Evolutionary conservation across 768 basidiomycete species (phyloP).

Genomic region (Naganishia vaughanmartiniae): DNA sequence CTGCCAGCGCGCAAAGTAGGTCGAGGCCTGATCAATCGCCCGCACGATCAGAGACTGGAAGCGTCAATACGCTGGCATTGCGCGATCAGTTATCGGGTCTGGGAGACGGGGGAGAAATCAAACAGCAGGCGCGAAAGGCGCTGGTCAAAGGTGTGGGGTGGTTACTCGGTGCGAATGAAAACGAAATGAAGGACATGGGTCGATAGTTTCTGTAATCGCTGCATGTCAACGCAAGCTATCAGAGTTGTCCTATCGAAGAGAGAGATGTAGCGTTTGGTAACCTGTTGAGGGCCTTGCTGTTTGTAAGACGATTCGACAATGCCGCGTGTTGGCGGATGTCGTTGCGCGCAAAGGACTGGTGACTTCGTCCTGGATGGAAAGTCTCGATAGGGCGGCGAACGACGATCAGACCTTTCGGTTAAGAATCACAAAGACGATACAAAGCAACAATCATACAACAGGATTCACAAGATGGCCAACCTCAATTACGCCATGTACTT

Average conservation of each 20-base stretch:
- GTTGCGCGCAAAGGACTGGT: too few species aligned
- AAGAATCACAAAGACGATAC: neutral
- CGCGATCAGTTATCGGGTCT: slow-evolving; percentile 33
- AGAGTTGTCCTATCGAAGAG: neutral
- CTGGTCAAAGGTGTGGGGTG: slow-evolving; percentile 91
- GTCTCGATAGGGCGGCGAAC: too few species aligned
- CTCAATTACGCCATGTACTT: slow-evolving; percentile 69
- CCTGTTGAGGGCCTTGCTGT: too few species aligned
- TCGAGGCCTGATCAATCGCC: slow-evolving; percentile 46
- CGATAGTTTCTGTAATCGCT: neutral
- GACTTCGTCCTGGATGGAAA: too few species aligned
- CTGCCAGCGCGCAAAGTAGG: slow-evolving; percentile 46
- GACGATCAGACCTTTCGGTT: too few species aligned
- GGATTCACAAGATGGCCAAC: neutral
- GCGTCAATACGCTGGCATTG: slow-evolving; percentile 34
- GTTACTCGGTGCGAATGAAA: slow-evolving; percentile 79
- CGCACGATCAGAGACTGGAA: slow-evolving; percentile 18
- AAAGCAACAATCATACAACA: neutral
- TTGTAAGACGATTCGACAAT: too few species aligned
- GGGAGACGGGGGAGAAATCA: slow-evolving; percentile 53
- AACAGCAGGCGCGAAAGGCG: slow-evolving; percentile 69
- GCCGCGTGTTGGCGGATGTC: too few species aligned
- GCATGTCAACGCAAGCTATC: neutral
- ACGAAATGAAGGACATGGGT: slow-evolving; percentile 39
- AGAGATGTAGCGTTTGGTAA: too few species aligned